These are phyloP conservation scores for Physcomitrellopsis africana DNA, from an alignment of 225 moss, liverwort and hornwort species.

Conservation along the genomic window DNA sequence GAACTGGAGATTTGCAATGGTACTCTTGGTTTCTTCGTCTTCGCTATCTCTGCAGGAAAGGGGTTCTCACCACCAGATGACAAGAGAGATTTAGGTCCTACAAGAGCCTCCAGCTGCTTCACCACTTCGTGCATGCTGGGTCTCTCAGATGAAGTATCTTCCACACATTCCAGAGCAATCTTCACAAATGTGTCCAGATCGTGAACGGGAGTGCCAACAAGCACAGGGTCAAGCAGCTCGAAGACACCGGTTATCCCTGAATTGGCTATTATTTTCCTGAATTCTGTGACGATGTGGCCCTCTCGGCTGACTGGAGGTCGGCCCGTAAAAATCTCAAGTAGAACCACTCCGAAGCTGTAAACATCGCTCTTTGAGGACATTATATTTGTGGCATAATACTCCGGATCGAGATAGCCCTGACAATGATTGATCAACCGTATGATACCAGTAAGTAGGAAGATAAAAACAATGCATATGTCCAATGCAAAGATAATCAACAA, in stretches of 20 bases:
- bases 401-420: slow-evolving; percentile 83
- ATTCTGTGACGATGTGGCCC: slow-evolving; percentile 59
- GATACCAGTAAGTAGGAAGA: neutral
- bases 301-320: slow-evolving; percentile 51
- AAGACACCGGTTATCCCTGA: slow-evolving; percentile 11
- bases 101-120: slow-evolving; percentile 60
- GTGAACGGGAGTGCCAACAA: slow-evolving; percentile 31
- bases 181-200: slow-evolving; percentile 50
- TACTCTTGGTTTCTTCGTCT: neutral
- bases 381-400: slow-evolving; percentile 62
- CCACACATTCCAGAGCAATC: slow-evolving; percentile 54
- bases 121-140: slow-evolving; percentile 65
- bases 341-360: slow-evolving; percentile 77
- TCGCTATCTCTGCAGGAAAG: neutral
- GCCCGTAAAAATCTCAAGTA: slow-evolving; percentile 60
- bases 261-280: slow-evolving; percentile 19
- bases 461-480: neutral
- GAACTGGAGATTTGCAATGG: neutral
- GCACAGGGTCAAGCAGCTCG: slow-evolving; percentile 54
- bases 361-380: slow-evolving; percentile 75
- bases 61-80: slow-evolving; percentile 1
- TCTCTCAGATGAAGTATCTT: slow-evolving; percentile 41
- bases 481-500: neutral
- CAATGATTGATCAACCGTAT: neutral
- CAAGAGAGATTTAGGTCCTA: slow-evolving; percentile 26